These are phyloP conservation scores for Candida xyloterini DNA, from an alignment of 805 yeast genomes.

Conservation along the genomic window DNA sequence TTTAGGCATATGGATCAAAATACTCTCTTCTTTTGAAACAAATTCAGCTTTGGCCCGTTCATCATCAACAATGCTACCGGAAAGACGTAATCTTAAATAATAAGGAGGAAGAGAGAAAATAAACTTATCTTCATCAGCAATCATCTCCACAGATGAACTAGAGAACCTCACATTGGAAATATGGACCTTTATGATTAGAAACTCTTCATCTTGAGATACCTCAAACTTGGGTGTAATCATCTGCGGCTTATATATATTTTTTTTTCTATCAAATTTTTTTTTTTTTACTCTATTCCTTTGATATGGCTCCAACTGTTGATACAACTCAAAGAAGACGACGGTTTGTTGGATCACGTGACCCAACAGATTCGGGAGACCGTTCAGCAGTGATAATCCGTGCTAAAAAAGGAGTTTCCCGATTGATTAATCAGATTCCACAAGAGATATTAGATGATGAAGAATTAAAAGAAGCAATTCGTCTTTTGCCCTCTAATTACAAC, in stretches of 20 bases:
- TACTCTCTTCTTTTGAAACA: conserved; percentile 49
- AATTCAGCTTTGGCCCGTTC: conserved; percentile 47
- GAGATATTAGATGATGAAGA: conserved; percentile 79
- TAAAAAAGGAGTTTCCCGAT: conserved; percentile 4
- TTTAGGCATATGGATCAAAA: conserved; percentile 69
- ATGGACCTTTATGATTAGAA: conserved; percentile 56
- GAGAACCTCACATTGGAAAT: conserved; percentile 72
- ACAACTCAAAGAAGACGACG: conserved; percentile 19
- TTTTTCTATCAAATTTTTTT: neutral
- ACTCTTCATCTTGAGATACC: conserved; percentile 74
- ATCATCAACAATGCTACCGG: conserved; percentile 61
- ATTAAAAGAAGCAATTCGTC: conserved; percentile 74
- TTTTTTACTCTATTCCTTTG: conserved; percentile 5
- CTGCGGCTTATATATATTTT: conserved; percentile 5
- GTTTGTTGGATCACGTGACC: conserved; percentile 29
- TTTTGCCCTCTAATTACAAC: conserved; percentile 88
- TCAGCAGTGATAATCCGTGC: conserved; percentile 7
- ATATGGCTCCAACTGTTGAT: conserved; percentile 9
- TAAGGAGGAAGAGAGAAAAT: conserved; percentile 89
- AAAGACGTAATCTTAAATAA: conserved; percentile 77
- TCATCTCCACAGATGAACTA: conserved; percentile 74
- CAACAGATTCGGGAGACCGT: conserved; percentile 1
- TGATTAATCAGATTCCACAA: conserved; percentile 83
- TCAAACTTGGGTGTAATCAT: conserved; percentile 90
- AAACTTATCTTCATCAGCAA: conserved; percentile 67